phyloP scores from a whole-genome alignment of 495 filamentous ascomycete species.

The Cercophora scortea region DNA sequence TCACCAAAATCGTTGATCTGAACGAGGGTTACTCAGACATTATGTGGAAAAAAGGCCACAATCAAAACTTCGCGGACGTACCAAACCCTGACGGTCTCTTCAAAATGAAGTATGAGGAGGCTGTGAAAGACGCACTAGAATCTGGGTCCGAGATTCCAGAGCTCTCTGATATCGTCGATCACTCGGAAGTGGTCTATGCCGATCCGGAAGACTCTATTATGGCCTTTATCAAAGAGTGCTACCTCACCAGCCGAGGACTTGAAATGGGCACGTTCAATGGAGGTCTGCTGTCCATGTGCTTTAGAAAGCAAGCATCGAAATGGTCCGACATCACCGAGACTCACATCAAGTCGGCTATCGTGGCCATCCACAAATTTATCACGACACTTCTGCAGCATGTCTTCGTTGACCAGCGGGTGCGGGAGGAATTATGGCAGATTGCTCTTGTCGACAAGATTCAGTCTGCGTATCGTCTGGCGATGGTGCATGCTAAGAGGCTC shows the following conservation, averaged over 20 bases:
- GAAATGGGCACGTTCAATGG: conserved; percentile 31
- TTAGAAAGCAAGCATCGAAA: conserved; percentile 45
- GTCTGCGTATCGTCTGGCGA: conserved; percentile 34
- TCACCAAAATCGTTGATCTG: conserved; percentile 36
- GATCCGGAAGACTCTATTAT: conserved; percentile 8
- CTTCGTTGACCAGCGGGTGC: conserved; percentile 32
- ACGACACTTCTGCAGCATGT: conserved; percentile 21
- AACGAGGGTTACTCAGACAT: conserved; percentile 35
- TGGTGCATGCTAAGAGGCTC: conserved; percentile 38
- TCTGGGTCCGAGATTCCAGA: conserved; percentile 11
- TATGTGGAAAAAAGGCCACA: conserved; percentile 32
- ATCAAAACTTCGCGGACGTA: conserved; percentile 21
- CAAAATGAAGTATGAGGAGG: neutral
- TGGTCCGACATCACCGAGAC: conserved; percentile 22
- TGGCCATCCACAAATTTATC: conserved; percentile 42
- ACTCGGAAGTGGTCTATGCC: neutral
- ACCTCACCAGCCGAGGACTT: conserved; percentile 20
- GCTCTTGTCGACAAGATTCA: conserved; percentile 36
- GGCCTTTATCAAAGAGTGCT: conserved; percentile 17
- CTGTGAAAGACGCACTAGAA: neutral
- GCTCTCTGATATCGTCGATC: conserved; percentile 14
- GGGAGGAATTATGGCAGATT: conserved; percentile 25
- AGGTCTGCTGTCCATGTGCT: conserved; percentile 33
- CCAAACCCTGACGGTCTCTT: neutral
- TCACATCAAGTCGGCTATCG: conserved; percentile 15